Base-by-base conservation (phyloP, 2,329 filamentous ascomycete genomes). In the Monilinia vaccinii-corymbosi region DNA sequence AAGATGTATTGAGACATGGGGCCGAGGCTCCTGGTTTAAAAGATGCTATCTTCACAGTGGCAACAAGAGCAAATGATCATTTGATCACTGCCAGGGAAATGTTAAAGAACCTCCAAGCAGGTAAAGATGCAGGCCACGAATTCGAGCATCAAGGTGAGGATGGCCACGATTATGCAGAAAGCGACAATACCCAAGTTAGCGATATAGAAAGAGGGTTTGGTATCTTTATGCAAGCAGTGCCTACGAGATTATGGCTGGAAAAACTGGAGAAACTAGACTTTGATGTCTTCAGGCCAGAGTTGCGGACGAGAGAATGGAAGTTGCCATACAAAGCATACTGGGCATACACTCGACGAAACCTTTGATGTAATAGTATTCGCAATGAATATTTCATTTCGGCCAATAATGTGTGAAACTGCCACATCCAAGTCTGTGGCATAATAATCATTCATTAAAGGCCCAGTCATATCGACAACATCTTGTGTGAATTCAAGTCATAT, bases 1-100 rank as follows among this genome's bases (percentile, higher is more conserved):
- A 99, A 71, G 89, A 96, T 47, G 87, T 99, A 0, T 89, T 96
- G 62, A 82, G 93, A 10, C 80, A 85, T 46, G 93, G 92, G 0
- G 85, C 88, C 0, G 76, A 83, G n/a, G 93, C 93, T 0, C 79
- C 84, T 0, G 92, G 92, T 0, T 78, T 97, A 21, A 85, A 88
- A 62, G 93, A 99, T 73, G 93, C 92, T 4, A 84, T 97, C 0
- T 99, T 97, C 74, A 81, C 84, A 4, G 90, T 99, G 16, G 94
- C 94, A 0, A 99, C 94, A 0, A 83, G 93, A 42, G 94, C 94
- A 8, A 95, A 95, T 70, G 94, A 99, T 72, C 94, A 99, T 74
- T 78, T 99, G 38, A 96, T 97, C 66, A 97, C 93, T 0, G 93
- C 89, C 2, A 80, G 91, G 61, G 90, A 96, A 72, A 96, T 99